Base-by-base conservation (phyloP, 805 yeast genomes). In the Myxozyma udenii region DNA sequence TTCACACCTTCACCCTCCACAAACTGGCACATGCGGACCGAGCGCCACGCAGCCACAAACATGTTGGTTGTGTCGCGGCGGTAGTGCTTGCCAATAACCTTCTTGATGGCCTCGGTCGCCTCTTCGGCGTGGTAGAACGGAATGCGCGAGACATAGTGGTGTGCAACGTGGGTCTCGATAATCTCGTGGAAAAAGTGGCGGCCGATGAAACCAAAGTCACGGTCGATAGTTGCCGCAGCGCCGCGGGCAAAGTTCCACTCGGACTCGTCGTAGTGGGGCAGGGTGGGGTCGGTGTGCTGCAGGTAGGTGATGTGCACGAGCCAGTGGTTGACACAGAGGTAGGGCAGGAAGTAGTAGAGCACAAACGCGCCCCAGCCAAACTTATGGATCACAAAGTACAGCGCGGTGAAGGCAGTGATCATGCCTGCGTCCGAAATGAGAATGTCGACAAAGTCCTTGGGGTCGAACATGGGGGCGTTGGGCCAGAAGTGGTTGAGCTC, bases 101-200 rank as follows among this genome's bases (percentile, higher is more conserved):
- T 80, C 72, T 82, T 80, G 70, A 87, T 83, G 48, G 86, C 91
- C 55, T 73, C 87, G 53, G 87, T 76, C 43, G 70, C 70, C 42
- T 61, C 63, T 36, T 53, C 62, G 44, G 60, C 95, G 63, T 85
- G 83, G 76, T 87, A 87, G 74, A 87, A 87, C 43, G 95, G 95
- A 61, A 87, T 85, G 69, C 95, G 76, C 9, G 90, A 83, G 58
- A 79, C 82, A 69, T 78, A 87, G 72, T 87, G 95, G 72, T 87
- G 95, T 63, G 84, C 76, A 48, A 87, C 95, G 67, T 87, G 95
- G 47, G 95, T 87, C 73, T 87, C 95, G 65, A 87, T 86, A 65
- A 87, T 87, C 68, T 85, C 95, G 70, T 87, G 95, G 81, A 87
- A 84, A 64, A 85, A 73, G 76, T 79, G 78, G 66, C 78, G 74